Evolutionary conservation across 768 basidiomycete species (phyloP).

Genomic region (Trametopsis cervina): DNA sequence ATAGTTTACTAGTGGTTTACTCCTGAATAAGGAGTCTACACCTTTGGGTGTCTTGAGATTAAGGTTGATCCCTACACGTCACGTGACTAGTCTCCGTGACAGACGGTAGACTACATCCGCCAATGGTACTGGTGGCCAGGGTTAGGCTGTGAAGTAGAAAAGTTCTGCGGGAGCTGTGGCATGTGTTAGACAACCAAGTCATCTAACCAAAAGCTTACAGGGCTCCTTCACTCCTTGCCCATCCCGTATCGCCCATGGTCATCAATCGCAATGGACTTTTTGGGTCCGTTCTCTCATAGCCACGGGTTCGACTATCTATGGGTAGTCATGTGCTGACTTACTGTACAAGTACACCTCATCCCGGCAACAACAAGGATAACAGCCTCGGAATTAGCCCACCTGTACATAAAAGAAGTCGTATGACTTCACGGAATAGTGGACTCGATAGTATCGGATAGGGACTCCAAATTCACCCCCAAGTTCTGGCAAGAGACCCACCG

Average conservation of each 20-base stretch:
- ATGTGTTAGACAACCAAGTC: slow-evolving; percentile 16
- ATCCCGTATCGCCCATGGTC: slow-evolving; percentile 28
- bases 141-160: no score
- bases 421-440: slow-evolving; percentile 19
- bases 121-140: no score
- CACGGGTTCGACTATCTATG: slow-evolving; percentile 21
- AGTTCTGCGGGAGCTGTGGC: slow-evolving; percentile 20
- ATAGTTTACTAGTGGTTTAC: no score
- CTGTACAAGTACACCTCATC: slow-evolving; percentile 16
- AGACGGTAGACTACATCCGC: slow-evolving; percentile 26
- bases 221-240: no score
- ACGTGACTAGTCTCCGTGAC: no score
- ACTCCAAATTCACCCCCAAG: slow-evolving; percentile 28
- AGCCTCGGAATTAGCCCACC: slow-evolving; percentile 14
- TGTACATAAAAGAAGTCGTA: slow-evolving; percentile 16
- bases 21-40: no score
- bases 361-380: slow-evolving; percentile 9
- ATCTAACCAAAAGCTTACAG: no score
- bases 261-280: slow-evolving; percentile 34
- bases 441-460: slow-evolving; percentile 24
- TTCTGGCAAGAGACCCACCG: slow-evolving; percentile 25
- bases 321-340: slow-evolving; percentile 20
- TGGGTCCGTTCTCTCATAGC: slow-evolving; percentile 26
- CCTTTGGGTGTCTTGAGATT: no score
- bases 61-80: no score